Base-by-base conservation (phyloP, 139 green algal genomes). In the Yamagishiella unicocca region DNA sequence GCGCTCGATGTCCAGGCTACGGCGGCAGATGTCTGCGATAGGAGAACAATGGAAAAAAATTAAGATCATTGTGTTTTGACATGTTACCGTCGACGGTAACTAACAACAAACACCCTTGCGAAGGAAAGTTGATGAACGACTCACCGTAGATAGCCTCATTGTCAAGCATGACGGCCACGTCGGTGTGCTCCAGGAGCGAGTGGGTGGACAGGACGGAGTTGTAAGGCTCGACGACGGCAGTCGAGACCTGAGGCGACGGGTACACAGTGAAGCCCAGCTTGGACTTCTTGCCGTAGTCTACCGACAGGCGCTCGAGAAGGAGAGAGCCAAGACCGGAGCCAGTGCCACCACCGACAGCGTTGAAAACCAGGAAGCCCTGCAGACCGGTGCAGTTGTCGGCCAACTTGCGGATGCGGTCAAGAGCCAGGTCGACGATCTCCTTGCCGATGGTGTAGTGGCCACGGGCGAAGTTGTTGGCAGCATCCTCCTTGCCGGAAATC, bases 281-380 rank as follows among this genome's bases (percentile, higher is more conserved):
- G 92, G 96, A 99, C 95, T 99, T 99, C 95, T 99, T 99, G 94
- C 97, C 98, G 88, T 99, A 99, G 95, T 99, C 98, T 1, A 99
- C 97, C 46, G 95, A 98, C 89, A 99, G 96, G 90, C 96, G 96
- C 96, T 99, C 97, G 89, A 99, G 95, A 92, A 99, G 95, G 42
- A 99, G 95, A 61, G 97, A 99, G 91, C 97, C 97, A 58, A 99
- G 96, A 86, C 97, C 97, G 58, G 97, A 99, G 90, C 97, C 97
- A 46, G 97, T 99, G 74, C 97, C 97, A 84, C 97, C 97, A 78
- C 97, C 97, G 75, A 98, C 96, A 88, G 97, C 95, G 92, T 98
- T 98, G 97, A 99, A 99, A 46, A 98, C 96, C 80, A 98, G 92
- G 95, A 99, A 99, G 88, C 97, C 97, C 94, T 99, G 97, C 75